phyloP scores from a whole-genome alignment of 192 early-diverging fungal species.

The Polychytrium aggregatum region DNA sequence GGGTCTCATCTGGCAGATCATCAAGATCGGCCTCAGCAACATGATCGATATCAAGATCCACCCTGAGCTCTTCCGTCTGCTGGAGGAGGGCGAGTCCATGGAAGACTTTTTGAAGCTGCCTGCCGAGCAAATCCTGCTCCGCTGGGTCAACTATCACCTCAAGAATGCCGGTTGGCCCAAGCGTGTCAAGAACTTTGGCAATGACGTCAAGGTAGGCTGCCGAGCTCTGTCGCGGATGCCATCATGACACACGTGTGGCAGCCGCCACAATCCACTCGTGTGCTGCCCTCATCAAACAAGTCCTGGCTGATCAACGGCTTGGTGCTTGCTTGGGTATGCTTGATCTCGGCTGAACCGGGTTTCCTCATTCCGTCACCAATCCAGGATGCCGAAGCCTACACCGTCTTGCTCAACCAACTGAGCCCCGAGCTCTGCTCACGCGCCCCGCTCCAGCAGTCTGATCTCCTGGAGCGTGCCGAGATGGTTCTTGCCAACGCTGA shows the following conservation, averaged over 20 bases:
- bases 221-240: not conserved
- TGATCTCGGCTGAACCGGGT: no score
- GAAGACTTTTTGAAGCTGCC: slow-evolving; percentile 91
- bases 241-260: not conserved
- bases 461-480: slow-evolving; percentile 79
- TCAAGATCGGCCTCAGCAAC: slow-evolving; percentile 90
- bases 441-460: slow-evolving; percentile 65
- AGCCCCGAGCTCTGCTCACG: slow-evolving; percentile 70
- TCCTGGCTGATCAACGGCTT: no score
- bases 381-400: slow-evolving; percentile 88
- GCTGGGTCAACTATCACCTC: slow-evolving; percentile 99
- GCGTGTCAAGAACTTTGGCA: slow-evolving; percentile 78
- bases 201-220: slow-evolving; percentile 73
- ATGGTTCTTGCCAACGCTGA: slow-evolving; percentile 81
- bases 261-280: not conserved
- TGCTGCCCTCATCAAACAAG: no score
- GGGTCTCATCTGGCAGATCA: slow-evolving; percentile 97
- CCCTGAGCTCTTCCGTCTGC: slow-evolving; percentile 90
- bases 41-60: slow-evolving; percentile 98
- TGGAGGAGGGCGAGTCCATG: slow-evolving; percentile 85
- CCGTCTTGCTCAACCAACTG: slow-evolving; percentile 85
- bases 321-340: no score
- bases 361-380: not conserved
- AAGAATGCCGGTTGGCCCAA: slow-evolving; percentile 82
- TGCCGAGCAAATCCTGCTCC: slow-evolving; percentile 88